Percentiles rank a stretch among this genome's conserved stretches.
Evolutionary conservation across 2,329 filamentous ascomycete species (phyloP).

Genomic region (Purpureocillium lavendulum): DNA sequence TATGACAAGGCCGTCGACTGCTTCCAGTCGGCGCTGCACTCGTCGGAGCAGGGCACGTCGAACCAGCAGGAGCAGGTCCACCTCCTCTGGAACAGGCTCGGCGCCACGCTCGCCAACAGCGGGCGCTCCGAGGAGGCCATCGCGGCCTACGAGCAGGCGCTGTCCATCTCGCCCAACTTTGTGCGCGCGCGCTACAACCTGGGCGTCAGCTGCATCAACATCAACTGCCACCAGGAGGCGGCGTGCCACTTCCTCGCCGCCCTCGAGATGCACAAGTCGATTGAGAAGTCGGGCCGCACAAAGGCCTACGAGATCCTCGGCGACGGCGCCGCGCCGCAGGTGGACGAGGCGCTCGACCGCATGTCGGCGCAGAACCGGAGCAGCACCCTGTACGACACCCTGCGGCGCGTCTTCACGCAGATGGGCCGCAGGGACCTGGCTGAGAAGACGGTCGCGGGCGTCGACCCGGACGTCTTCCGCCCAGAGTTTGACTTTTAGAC

Average conservation of each 20-base stretch:
- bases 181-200: conserved; percentile 95
- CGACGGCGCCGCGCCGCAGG: conserved; percentile 28
- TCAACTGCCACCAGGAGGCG: conserved; percentile 88
- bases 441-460: conserved; percentile 78
- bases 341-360: conserved; percentile 69
- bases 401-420: conserved; percentile 89
- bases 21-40: conserved; percentile 85
- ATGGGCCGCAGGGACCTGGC: conserved; percentile 86
- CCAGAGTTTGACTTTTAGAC: conserved; percentile 76
- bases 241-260: conserved; percentile 88
- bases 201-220: conserved; percentile 94
- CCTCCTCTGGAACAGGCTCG: conserved; percentile 93
- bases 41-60: conserved; percentile 71
- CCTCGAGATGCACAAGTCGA: conserved; percentile 89
- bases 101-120: conserved; percentile 90
- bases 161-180: conserved; percentile 88
- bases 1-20: conserved; percentile 99
- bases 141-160: conserved; percentile 87
- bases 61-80: conserved; percentile 85
- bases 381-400: conserved; percentile 92
- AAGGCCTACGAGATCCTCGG: conserved; percentile 78
- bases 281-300: conserved; percentile 76
- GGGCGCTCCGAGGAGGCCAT: conserved; percentile 94
- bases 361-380: conserved; percentile 94
- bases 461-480: conserved; percentile 84